Evolutionary conservation across 148 eudicot species (phyloP).

Genomic region (Agrostemma githago): DNA sequence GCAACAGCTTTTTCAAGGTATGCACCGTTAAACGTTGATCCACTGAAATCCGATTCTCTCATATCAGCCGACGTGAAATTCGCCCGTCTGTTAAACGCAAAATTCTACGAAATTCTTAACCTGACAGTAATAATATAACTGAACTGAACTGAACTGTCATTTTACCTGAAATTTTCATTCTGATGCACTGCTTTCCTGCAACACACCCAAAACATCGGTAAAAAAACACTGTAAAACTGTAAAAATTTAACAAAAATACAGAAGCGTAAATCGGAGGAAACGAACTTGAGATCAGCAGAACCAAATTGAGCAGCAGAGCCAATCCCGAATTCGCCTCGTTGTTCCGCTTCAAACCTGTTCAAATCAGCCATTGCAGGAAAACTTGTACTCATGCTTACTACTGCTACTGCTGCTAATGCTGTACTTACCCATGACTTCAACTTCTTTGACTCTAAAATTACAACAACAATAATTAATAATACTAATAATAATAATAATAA

Average conservation of each 20-base stretch:
- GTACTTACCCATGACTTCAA: constrained; percentile 51
- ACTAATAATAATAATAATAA: neutral
- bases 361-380: constrained; percentile 72
- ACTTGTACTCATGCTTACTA: constrained; percentile 43
- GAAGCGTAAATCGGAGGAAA: neutral
- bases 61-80: constrained; percentile 95
- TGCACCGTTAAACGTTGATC: constrained; percentile 97
- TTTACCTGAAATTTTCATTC: constrained; percentile 91
- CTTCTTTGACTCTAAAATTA: constrained; percentile 39
- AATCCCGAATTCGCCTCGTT: constrained; percentile 88
- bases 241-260: no score
- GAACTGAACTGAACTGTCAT: no score
- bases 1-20: constrained; percentile 99
- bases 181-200: constrained; percentile 82
- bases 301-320: constrained; percentile 98
- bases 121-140: neutral
- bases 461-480: neutral
- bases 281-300: constrained; percentile 84
- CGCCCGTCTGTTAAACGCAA: constrained; percentile 58
- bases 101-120: neutral
- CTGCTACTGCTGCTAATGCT: constrained; percentile 64
- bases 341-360: constrained; percentile 87
- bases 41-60: constrained; percentile 98
- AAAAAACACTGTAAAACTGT: no score
- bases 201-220: neutral